These are phyloP conservation scores for Quillaja saponaria DNA, from an alignment of 306 rosid species.

Conservation along the genomic window DNA sequence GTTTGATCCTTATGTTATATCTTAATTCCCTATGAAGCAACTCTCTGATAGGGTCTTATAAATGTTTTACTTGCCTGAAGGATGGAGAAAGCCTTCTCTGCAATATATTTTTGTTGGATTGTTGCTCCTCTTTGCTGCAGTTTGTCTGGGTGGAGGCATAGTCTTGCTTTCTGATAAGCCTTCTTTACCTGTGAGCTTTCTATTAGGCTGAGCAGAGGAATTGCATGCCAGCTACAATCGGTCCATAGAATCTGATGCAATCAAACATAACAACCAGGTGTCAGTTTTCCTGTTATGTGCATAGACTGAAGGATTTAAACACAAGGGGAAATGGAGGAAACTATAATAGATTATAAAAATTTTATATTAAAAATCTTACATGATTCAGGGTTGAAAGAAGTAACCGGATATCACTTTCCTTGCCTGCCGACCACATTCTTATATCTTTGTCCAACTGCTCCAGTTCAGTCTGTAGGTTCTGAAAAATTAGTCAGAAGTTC, in stretches of 20 bases:
- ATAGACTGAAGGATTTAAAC: not conserved
- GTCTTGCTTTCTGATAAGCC: conserved; percentile 87
- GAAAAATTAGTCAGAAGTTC: not conserved
- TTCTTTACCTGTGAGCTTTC: conserved; percentile 73
- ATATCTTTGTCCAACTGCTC: conserved; percentile 64
- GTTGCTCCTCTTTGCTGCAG: conserved; percentile 95
- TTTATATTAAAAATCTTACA: conserved; percentile 35
- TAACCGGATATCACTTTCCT: conserved; percentile 70
- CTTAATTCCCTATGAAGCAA: not conserved
- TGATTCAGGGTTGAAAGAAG: conserved; percentile 80
- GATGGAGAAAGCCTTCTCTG: conserved; percentile 70
- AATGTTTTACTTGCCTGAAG: conserved; percentile 65
- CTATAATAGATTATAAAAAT: not conserved
- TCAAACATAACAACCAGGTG: conserved; percentile 20
- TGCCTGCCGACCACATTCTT: conserved; percentile 84
- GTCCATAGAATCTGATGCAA: conserved; percentile 65
- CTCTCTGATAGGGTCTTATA: not conserved
- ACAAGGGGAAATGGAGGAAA: not conserved
- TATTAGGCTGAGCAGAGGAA: conserved; percentile 55
- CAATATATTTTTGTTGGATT: conserved; percentile 61
- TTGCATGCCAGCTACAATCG: conserved; percentile 71
- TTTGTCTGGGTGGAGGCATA: conserved; percentile 89
- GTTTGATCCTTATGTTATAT: conserved; percentile 13
- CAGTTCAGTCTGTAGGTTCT: conserved; percentile 47
- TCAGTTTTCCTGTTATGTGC: conserved; percentile 20